Evolutionary conservation across 2,329 filamentous ascomycete genomes (phyloP).

Genomic region (Iodosphaeria phyllophila): DNA sequence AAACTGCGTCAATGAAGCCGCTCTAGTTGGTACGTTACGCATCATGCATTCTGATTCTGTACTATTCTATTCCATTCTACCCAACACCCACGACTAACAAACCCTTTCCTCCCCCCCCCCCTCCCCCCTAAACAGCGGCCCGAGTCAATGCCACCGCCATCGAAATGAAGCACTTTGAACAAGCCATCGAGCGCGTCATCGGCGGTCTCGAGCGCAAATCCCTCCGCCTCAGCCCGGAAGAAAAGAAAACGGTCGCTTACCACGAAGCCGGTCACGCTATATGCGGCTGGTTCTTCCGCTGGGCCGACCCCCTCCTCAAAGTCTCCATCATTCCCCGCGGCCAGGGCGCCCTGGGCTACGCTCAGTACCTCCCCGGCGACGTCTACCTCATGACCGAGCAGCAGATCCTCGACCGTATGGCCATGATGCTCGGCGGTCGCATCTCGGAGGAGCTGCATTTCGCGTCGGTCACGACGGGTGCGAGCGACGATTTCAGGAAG

Average conservation of each 20-base stretch:
- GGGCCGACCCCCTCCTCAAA: constrained; percentile 92
- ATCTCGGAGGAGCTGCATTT: constrained; percentile 96
- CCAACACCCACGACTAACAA: no score
- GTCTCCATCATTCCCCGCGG: constrained; percentile 97
- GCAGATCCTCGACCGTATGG: constrained; percentile 98
- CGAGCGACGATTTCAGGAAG: constrained; percentile 96
- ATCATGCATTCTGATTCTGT: constrained; percentile 2
- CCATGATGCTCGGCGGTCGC: constrained; percentile 92
- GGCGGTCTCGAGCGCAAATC: constrained; percentile 96
- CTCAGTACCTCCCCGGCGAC: constrained; percentile 90
- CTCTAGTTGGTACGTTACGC: constrained; percentile 61
- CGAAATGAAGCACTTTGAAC: constrained; percentile 81
- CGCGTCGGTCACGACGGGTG: constrained; percentile 85
- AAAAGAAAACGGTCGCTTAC: constrained; percentile 93
- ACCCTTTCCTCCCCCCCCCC: no score
- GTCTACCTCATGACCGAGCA: constrained; percentile 90
- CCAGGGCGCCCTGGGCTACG: constrained; percentile 83
- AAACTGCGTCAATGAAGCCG: constrained; percentile 96
- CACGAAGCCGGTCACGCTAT: constrained; percentile 97
- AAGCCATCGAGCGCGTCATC: constrained; percentile 92
- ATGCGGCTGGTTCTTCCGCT: constrained; percentile 94
- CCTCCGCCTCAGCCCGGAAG: constrained; percentile 74
- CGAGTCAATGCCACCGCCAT: constrained; percentile 65
- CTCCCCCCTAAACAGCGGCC: no score
- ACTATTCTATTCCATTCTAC: constrained; percentile 26